Evolutionary conservation across 2,329 filamentous ascomycete species (phyloP), one percentile per base, ranked within the genome.

Genomic region (Tolypocladium pustulatum): DNA sequence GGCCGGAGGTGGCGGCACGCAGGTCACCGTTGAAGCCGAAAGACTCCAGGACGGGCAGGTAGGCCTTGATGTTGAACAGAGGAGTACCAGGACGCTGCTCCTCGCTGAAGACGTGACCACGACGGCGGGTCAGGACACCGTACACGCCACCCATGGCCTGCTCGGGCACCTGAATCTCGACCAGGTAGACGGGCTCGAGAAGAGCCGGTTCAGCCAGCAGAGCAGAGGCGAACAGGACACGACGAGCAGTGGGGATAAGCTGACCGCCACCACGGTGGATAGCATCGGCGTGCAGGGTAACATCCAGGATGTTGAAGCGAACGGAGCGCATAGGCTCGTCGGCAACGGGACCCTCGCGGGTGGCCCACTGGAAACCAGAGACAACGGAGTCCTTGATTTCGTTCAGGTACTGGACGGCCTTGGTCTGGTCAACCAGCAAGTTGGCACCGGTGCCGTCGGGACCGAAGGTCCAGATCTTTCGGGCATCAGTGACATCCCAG

Each of bases 331-430:
- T 93, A 71, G 94, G 94, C 87, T 99, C 94, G 81, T 99, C 94
- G 69, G 89, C 92, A 74, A 99, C 80, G 72, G 94, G 94, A 83
- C 94, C 94, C 85, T 99, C 94, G 75, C 93, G 89, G 70, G 90
- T 91, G 68, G 94, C 94, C 94, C 94, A 99, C 81, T 99, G 94
- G 91, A 99, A 99, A 87, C 94, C 94, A 69, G 94, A 97, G 74
- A 97, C 92, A 69, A 97, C 88, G 62, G 93, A 97, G 76, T 99
- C 94, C 90, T 99, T 99, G 87, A 99, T 99, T 90, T 99, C 94
- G 83, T 91, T 94, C 74, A 99, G 86, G 88, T 97, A 99, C 84
- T 99, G 94, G 67, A 99, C 94, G 70, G 94, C 94, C 90, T 97
- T 99, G 85, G 93, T 97, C 88, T 97, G 94, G 81, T 99, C 94